phyloP scores from a whole-genome alignment of 495 filamentous ascomycete genomes.

The Podospora fimiseda region DNA sequence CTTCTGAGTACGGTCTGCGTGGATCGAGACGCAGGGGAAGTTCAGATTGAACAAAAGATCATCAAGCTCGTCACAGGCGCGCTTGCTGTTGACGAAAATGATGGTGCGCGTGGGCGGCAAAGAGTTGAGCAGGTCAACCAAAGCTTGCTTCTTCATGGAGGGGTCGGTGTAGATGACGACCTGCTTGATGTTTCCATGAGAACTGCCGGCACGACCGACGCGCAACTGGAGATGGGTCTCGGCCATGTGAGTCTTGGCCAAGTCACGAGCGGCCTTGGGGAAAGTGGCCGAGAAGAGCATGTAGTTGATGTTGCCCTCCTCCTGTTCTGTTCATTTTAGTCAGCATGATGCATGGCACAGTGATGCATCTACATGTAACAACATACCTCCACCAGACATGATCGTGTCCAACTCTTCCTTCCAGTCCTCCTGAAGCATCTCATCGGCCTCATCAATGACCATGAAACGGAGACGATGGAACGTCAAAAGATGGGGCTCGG shows the following conservation, averaged over 20 bases:
- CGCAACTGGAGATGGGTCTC: constrained; percentile 67
- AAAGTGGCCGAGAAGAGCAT: constrained; percentile 97
- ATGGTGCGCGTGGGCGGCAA: constrained; percentile 71
- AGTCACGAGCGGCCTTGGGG: constrained; percentile 62
- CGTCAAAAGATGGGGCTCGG: constrained; percentile 57
- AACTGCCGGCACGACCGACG: constrained; percentile 77
- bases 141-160: constrained; percentile 56
- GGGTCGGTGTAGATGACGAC: constrained; percentile 59
- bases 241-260: constrained; percentile 69
- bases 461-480: constrained; percentile 72
- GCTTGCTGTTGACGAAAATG: constrained; percentile 82
- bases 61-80: constrained; percentile 70
- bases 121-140: constrained; percentile 66
- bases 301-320: constrained; percentile 70
- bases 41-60: constrained; percentile 77
- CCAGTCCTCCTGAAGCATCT: constrained; percentile 77
- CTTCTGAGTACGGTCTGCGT: constrained; percentile 76
- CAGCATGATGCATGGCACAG: not conserved
- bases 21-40: constrained; percentile 79
- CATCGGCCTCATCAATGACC: constrained; percentile 92
- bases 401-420: constrained; percentile 60
- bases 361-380: not conserved
- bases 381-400: constrained; percentile 70
- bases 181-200: constrained; percentile 75
- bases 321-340: constrained; percentile 52